Evolutionary conservation across 179 eudicot species (phyloP).

Genomic region (Patellifolia procumbens): DNA sequence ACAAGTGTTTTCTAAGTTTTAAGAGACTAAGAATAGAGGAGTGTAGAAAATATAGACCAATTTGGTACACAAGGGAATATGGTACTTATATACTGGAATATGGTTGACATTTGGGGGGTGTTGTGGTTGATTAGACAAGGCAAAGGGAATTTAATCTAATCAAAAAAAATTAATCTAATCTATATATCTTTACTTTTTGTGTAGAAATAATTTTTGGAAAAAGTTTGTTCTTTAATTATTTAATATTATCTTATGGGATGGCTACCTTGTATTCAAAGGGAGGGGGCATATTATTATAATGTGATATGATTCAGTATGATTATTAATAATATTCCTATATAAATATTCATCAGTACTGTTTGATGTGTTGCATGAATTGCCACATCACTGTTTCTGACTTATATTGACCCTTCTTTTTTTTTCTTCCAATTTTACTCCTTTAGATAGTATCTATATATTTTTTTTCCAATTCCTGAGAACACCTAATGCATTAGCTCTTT

Average conservation of each 20-base stretch:
- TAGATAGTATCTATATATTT: no score
- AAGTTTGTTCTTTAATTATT: slow-evolving; percentile 16
- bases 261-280: slow-evolving; percentile 22
- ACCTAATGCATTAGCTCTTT: no score
- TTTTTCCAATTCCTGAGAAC: no score
- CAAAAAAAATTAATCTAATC: slow-evolving; percentile 11
- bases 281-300: slow-evolving; percentile 31
- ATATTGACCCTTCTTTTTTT: slow-evolving; percentile 30
- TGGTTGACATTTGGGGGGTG: slow-evolving; percentile 57
- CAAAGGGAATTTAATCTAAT: slow-evolving; percentile 10
- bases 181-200: slow-evolving; percentile 28
- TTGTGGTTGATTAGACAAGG: slow-evolving; percentile 16
- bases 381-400: slow-evolving; percentile 45
- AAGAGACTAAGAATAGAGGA: not conserved
- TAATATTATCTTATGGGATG: slow-evolving; percentile 21
- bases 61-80: slow-evolving; percentile 24
- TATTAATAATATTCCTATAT: not conserved
- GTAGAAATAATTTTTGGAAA: slow-evolving; percentile 12
- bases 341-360: not conserved
- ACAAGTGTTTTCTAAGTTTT: not conserved
- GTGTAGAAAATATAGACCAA: slow-evolving; percentile 9
- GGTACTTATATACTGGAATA: slow-evolving; percentile 35
- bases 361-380: slow-evolving; percentile 22
- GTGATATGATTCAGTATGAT: slow-evolving; percentile 26
- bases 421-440: not conserved